Evolutionary conservation across 1,284 basidiomycete species (phyloP).

Genomic region (Trichosporon ovoides): DNA sequence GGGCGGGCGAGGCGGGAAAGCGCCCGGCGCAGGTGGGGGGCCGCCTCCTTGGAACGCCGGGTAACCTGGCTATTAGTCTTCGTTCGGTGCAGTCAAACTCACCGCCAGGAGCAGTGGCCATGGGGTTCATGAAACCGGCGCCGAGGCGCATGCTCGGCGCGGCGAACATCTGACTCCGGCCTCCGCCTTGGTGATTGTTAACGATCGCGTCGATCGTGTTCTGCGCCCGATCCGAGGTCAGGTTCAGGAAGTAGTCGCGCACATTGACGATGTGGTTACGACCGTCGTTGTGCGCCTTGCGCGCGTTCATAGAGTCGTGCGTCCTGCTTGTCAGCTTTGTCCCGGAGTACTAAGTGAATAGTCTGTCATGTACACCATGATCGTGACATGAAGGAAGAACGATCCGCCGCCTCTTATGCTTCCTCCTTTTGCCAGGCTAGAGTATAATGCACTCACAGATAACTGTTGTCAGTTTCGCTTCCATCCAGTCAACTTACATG

Average conservation of each 20-base stretch:
- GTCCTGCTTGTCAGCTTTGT: slow-evolving; percentile 22
- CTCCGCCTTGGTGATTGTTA: slow-evolving; percentile 69
- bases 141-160: slow-evolving; percentile 60
- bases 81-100: neutral
- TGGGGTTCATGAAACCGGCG: slow-evolving; percentile 43
- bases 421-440: no score
- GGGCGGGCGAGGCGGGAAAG: slow-evolving; percentile 59
- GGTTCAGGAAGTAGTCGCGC: slow-evolving; percentile 90
- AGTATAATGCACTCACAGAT: slow-evolving; percentile 31
- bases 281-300: slow-evolving; percentile 96
- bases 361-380: no score
- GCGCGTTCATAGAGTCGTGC: slow-evolving; percentile 55
- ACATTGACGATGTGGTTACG: slow-evolving; percentile 95
- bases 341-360: neutral
- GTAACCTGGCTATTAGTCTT: slow-evolving; percentile 6
- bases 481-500: slow-evolving; percentile 27
- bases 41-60: slow-evolving; percentile 17
- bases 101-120: slow-evolving; percentile 25
- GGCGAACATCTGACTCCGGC: slow-evolving; percentile 53
- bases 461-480: slow-evolving; percentile 53
- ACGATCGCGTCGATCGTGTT: slow-evolving; percentile 95
- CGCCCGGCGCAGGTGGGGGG: slow-evolving; percentile 48
- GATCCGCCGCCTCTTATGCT: slow-evolving; percentile 14
- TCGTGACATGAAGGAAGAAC: neutral
- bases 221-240: slow-evolving; percentile 94